Evolutionary conservation across 2,329 filamentous ascomycete genomes (phyloP).

Genomic region (Colletotrichum higginsianum): DNA sequence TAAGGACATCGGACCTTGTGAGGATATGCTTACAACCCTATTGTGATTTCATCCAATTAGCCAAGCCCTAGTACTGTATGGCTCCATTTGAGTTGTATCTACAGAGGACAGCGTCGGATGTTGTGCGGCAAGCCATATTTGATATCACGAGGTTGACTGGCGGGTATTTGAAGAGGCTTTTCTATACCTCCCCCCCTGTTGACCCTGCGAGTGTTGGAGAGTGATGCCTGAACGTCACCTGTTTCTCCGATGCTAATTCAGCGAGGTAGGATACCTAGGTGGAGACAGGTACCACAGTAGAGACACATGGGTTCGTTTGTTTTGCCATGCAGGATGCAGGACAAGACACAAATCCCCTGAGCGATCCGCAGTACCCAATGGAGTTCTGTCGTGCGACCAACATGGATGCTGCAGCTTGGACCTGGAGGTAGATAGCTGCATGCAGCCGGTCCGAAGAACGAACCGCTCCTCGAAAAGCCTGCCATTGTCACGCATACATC

Average conservation of each 20-base stretch:
- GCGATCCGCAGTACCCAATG: neutral
- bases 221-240: neutral
- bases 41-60: neutral
- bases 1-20: neutral
- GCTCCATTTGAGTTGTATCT: neutral
- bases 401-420: slow-evolving; percentile 6
- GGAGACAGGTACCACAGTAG: neutral
- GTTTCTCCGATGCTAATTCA: neutral
- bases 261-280: neutral
- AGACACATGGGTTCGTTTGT: neutral
- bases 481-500: too few relatives aligned
- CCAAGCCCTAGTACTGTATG: too few relatives aligned
- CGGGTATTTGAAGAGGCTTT: too few relatives aligned
- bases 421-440: neutral
- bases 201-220: neutral
- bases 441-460: neutral
- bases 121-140: neutral
- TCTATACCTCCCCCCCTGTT: neutral
- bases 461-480: neutral
- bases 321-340: slow-evolving; percentile 3
- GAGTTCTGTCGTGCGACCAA: neutral
- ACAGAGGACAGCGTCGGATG: neutral
- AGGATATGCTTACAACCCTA: neutral
- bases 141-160: neutral
- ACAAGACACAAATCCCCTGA: neutral